These are phyloP conservation scores for Leccinum glutinopallens DNA, from an alignment of 1,284 basidiomycete species.

Conservation along the genomic window DNA sequence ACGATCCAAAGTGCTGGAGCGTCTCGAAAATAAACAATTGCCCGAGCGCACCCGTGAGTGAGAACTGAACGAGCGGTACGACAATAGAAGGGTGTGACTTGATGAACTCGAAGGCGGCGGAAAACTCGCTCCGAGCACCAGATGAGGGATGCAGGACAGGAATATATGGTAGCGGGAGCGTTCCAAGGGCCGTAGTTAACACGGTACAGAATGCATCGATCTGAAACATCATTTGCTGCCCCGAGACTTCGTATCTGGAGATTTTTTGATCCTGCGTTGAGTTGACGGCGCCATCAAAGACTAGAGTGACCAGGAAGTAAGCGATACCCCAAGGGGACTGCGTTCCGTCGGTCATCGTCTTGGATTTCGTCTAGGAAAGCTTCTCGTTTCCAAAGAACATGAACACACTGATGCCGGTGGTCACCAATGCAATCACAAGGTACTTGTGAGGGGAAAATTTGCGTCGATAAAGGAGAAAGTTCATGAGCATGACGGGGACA, in stretches of 20 bases:
- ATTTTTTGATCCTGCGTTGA: slow-evolving; percentile 99
- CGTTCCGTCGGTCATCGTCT: slow-evolving; percentile 33
- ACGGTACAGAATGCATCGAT: slow-evolving; percentile 87
- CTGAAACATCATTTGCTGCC: slow-evolving; percentile 99
- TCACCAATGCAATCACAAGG: slow-evolving; percentile 90
- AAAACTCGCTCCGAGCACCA: slow-evolving; percentile 65
- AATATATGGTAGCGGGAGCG: slow-evolving; percentile 74
- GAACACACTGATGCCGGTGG: slow-evolving; percentile 91
- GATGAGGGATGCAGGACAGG: slow-evolving; percentile 65
- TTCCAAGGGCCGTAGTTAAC: slow-evolving; percentile 64
- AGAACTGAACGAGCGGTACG: slow-evolving; percentile 81
- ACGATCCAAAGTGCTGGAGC: slow-evolving; percentile 90
- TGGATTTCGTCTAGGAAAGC: slow-evolving; percentile 46
- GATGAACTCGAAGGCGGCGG: slow-evolving; percentile 76
- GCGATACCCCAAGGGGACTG: slow-evolving; percentile 63
- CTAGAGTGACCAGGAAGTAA: slow-evolving; percentile 84
- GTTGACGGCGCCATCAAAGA: slow-evolving; percentile 93
- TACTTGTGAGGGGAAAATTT: slow-evolving; percentile 94
- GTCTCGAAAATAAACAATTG: slow-evolving; percentile 99
- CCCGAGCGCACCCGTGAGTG: slow-evolving; percentile 88
- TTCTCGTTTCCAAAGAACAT: slow-evolving; percentile 78
- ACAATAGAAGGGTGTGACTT: slow-evolving; percentile 78
- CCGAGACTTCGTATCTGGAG: slow-evolving; percentile 72
- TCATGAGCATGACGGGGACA: slow-evolving; percentile 95
- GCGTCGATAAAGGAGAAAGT: slow-evolving; percentile 86